These are phyloP conservation scores for Phlyctochytrium bullatum DNA, from an alignment of 192 early-diverging fungal species.

Conservation along the genomic window DNA sequence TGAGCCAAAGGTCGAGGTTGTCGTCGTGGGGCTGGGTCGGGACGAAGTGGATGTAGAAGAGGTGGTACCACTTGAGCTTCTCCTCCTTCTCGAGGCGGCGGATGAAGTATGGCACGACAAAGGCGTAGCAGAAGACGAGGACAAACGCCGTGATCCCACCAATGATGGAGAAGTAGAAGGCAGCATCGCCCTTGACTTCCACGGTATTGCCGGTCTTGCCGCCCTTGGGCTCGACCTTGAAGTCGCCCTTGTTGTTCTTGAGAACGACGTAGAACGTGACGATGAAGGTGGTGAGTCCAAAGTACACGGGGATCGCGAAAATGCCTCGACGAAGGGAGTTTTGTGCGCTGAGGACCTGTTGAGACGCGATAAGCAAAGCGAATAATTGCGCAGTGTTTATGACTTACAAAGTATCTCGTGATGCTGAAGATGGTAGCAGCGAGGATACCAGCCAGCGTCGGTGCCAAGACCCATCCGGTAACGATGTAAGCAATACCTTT, in stretches of 20 bases:
- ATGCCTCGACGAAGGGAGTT: constrained; percentile 63
- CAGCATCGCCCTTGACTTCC: background rate
- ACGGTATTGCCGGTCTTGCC: background rate
- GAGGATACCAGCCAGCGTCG: constrained; percentile 62
- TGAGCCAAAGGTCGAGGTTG: constrained; percentile 17
- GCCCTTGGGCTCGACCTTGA: background rate
- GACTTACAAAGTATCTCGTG: constrained; percentile 50
- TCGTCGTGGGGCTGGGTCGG: constrained; percentile 40
- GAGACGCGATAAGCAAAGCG: background rate
- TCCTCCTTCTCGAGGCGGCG: constrained; percentile 65
- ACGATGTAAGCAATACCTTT: constrained; percentile 50
- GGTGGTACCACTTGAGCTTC: constrained; percentile 71
- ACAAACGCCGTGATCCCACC: background rate
- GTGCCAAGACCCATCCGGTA: constrained; percentile 75
- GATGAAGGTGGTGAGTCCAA: constrained; percentile 36
- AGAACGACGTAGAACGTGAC: constrained; percentile 28
- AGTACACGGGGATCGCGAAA: constrained; percentile 34
- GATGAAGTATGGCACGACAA: constrained; percentile 64
- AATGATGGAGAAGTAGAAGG: background rate
- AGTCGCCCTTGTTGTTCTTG: constrained; percentile 19
- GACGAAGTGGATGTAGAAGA: constrained; percentile 59
- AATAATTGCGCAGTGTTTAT: background rate
- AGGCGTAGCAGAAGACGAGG: constrained; percentile 29
- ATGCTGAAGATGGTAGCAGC: constrained; percentile 64
- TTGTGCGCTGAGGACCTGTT: constrained; percentile 51